Base-by-base conservation (phyloP, 2,329 filamentous ascomycete genomes). In the Lanzia echinophila region DNA sequence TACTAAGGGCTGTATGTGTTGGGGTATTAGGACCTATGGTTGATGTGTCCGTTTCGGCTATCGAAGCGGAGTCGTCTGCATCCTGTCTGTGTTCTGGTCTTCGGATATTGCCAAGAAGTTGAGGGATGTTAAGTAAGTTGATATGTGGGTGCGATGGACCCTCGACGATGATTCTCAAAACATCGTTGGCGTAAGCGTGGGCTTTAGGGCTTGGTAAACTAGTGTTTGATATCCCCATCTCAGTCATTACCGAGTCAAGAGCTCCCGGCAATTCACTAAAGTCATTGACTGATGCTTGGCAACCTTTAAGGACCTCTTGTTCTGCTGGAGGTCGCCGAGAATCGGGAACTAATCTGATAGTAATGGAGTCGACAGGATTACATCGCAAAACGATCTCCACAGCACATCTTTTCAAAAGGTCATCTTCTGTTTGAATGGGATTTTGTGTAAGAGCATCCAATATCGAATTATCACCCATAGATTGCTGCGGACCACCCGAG, bases 381-480 rank as follows among this genome's bases (percentile, higher is more conserved):
- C 34, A 31, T 22, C 48, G 48, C n/a, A 51, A n/a, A 36, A 51
- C 44, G 17, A 51, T 45, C 13, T 51, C 48, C 6, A 31, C 44
- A 2, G 41, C 48, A 44, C 43, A 51, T 28, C 48, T 10, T 17
- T 28, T 51, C 11, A 38, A 51, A 8, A 45, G 47, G 5, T 51
- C 36, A 12, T 51, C 39, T 11, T 44, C 33, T 10, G 39, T 11
- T 24, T 38, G 41, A 8, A 51, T 36, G 1, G 31, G 39, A 1
- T 44, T 51, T 13, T 51, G 28, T 1, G 32, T 45, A 22, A 51
- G 28, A 3, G 49, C 49, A 33, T 38, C 39, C 17, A 51, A n/a
- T 2, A 51, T 24, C 6, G 28, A 44, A 8, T n/a, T 22, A 10
- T 51, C 36, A 1, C 48, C 39, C n/a, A 19, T 28, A 5, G 28